A percentile compares a stretch with the other conserved stretches of the same genome.
Conservation (phyloP, 257 asterid genomes). For the Datura wrightii region DNA sequence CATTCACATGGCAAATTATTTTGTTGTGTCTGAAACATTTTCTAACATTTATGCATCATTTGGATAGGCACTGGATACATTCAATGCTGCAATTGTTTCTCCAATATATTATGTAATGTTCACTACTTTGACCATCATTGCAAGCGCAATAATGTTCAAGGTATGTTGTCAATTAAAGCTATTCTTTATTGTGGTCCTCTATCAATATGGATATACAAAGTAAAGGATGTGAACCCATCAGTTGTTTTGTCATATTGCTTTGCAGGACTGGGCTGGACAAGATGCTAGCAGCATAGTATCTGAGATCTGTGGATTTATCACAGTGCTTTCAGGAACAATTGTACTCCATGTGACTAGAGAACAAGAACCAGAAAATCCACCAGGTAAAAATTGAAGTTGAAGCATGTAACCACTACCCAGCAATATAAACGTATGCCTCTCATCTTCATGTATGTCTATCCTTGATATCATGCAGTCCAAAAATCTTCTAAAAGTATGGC, state of each 20-base stretch:
- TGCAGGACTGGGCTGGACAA: conserved; percentile 89
- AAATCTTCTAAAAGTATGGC: neutral
- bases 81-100: conserved; percentile 84
- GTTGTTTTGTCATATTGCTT: neutral
- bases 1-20: neutral
- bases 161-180: conserved; percentile 38
- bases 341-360: conserved; percentile 81
- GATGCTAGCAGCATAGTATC: conserved; percentile 65
- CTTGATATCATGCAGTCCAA: neutral
- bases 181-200: conserved; percentile 5
- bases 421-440: neutral
- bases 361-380: conserved; percentile 58
- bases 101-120: conserved; percentile 90
- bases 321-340: conserved; percentile 73
- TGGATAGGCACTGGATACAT: conserved; percentile 82
- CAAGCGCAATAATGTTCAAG: conserved; percentile 94
- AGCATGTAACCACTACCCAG: conserved; percentile 8
- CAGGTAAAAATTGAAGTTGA: conserved; percentile 47
- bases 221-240: conserved; percentile 5
- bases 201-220: conserved; percentile 7
- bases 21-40: neutral
- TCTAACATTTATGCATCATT: conserved; percentile 27
- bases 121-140: conserved; percentile 81
- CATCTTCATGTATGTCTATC: neutral
- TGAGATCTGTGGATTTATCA: conserved; percentile 72